A percentile compares a stretch with the other conserved stretches of the same genome.
Evolutionary conservation across 2,329 filamentous ascomycete genomes (phyloP).

Genomic region (Cercospora canescens): DNA sequence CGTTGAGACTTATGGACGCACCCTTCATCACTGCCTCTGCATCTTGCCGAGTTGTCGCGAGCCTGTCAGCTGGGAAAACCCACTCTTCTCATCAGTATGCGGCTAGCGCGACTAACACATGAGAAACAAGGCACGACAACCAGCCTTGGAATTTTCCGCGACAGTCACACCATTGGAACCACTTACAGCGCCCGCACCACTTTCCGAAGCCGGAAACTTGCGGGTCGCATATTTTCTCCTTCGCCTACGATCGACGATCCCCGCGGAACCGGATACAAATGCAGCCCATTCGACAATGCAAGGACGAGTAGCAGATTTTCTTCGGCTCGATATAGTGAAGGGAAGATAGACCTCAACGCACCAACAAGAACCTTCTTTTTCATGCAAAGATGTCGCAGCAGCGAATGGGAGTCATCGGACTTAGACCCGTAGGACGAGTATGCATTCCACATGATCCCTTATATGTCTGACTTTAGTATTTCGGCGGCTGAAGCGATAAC

Average conservation of each 20-base stretch:
- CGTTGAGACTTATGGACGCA: not conserved
- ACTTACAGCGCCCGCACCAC: not conserved
- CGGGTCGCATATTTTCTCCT: not conserved
- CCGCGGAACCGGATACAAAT: not conserved
- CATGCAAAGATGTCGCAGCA: not conserved
- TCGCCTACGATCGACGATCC: conserved; percentile 1
- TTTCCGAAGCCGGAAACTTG: not conserved
- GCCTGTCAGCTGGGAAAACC: not conserved
- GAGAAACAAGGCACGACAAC: not conserved
- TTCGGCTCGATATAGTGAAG: not conserved
- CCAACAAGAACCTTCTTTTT: not conserved
- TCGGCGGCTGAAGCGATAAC: not conserved
- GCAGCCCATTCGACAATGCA: not conserved
- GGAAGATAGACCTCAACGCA: not conserved
- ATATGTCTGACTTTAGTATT: not conserved
- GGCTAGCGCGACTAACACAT: not conserved
- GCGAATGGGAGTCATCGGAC: conserved; percentile 2
- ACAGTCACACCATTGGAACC: not conserved
- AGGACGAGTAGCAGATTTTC: not conserved
- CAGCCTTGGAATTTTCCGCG: not conserved
- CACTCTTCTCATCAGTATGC: not conserved
- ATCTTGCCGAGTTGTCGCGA: not conserved
- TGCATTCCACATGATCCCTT: not conserved
- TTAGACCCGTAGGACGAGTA: not conserved
- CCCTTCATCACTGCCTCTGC: not conserved